Conservation (phyloP, 306 rosid genomes). For the Vicia villosa region DNA sequence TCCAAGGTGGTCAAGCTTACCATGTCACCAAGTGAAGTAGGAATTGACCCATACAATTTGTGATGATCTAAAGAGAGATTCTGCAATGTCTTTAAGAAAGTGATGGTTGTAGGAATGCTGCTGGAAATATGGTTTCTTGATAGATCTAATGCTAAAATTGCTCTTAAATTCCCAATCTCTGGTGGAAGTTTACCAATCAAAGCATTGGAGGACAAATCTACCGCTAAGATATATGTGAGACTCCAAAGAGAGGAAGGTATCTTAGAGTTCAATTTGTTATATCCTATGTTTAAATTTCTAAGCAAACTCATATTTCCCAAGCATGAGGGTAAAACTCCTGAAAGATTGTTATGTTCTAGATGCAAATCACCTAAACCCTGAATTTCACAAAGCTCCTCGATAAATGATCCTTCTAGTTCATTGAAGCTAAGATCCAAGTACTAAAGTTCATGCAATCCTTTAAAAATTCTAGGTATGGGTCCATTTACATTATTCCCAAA, state of each 20-base stretch:
- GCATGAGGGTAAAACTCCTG: background rate
- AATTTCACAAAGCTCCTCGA: background rate
- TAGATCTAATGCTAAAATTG: slow-evolving; percentile 17
- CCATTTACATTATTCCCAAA: background rate
- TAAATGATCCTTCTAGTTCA: background rate
- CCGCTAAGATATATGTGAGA: slow-evolving; percentile 32
- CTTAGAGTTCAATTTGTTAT: slow-evolving; percentile 32
- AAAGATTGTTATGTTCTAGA: background rate
- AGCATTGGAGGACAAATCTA: slow-evolving; percentile 40
- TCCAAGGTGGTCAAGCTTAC: slow-evolving; percentile 38
- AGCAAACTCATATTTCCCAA: slow-evolving; percentile 24
- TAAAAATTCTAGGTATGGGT: background rate
- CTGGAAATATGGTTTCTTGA: slow-evolving; percentile 25
- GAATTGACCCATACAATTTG: slow-evolving; percentile 32
- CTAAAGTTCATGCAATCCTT: background rate
- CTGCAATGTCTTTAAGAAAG: background rate
- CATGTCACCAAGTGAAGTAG: slow-evolving; percentile 34
- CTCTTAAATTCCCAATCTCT: slow-evolving; percentile 35
- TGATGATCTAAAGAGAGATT: slow-evolving; percentile 31
- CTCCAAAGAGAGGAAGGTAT: slow-evolving; percentile 43
- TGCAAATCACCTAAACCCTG: background rate
- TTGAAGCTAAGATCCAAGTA: fast-evolving
- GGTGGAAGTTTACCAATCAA: slow-evolving; percentile 30
- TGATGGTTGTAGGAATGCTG: slow-evolving; percentile 13
- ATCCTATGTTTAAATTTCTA: slow-evolving; percentile 12